Base-by-base conservation (phyloP, 2,329 filamentous ascomycete species). In the Fusarium irregulare region DNA sequence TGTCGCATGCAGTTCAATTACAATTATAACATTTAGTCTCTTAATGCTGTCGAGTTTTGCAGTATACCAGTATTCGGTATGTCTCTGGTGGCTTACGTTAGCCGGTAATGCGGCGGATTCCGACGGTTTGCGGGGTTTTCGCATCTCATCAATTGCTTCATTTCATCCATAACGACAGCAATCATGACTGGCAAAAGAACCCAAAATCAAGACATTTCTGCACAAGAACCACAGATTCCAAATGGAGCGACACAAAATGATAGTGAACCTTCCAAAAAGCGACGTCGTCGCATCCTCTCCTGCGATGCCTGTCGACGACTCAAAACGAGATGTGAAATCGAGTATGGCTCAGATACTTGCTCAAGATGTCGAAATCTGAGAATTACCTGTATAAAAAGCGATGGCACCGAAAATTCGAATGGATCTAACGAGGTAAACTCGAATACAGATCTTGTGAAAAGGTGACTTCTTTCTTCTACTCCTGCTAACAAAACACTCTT, bases 271-370 rank as follows among this genome's bases (percentile, higher is more conserved):
- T 32, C 56, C 13, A 72, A 60, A 46, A 70, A 65, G 41, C 44
- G 70, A 20, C 58, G 57, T 1, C 70, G 66, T 37, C 65, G 70
- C 11, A 72, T 72, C 7, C 48, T 73, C 16, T 73, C 70, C 3
- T 73, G 70, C 45, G 64, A 62, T 4, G 56, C 70, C 27, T 73
- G 70, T 44, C 64, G 70, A 4, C 41, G 66, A 28, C 55, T 73
- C 4, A 73, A 73, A 44, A 72, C 60, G n/a, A 69, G 70, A 46
- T 72, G 70, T 23, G 70, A 72, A 16, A 30, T 70, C 4, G 37
- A 64, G 6, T 51, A 62, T 27, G 69, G 60, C 27, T 62, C 56
- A 7, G 64, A 71, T 11, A 51, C 54, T 32, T 72, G 70, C 37
- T 58, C 49, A 8, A 57, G 70, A 40, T 72, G 70, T 18, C 58